Base-by-base conservation (phyloP, 352 stramenopile genomes). In the Pythium angustatum region DNA sequence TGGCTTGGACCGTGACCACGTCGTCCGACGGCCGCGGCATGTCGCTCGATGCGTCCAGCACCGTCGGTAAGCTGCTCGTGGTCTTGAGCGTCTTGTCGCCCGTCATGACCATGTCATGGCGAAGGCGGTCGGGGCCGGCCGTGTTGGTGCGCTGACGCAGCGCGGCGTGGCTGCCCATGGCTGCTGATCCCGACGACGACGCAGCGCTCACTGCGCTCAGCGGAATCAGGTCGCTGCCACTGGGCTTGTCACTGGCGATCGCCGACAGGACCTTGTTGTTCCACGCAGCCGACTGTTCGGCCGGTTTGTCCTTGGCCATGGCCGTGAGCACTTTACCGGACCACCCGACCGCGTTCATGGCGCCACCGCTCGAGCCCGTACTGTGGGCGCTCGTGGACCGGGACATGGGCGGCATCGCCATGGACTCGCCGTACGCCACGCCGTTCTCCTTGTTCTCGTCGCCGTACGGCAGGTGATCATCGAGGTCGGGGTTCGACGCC, bases 251-350 rank as follows among this genome's bases (percentile, higher is more conserved):
- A 8, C 10, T 30, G 2, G 49, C 11, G 30, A 56, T 44, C 19
- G 49, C 49, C 49, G 49, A 43, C 26, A 56, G 17, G 7, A 56
- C 66, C 73, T 61, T 72, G 54, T 31, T 65, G 63, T 34, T 85
- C 77, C 36, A 76, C 80, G 54, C 43, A 67, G 70, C 15, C 52
- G 76, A 40, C 61, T 72, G 31, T 71, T 65, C 30, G 8, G 73
- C 47, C 6, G 27, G 44, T 28, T 61, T 60, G n/a, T 72, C 58
- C 58, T 66, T 62, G 36, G 74, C 72, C 30, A 86, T 81, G 17
- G 79, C 72, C 31, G 73, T 71, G 0, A 85, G 62, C 24, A 87
- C 76, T 53, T 88, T 87, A 24, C 73, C 85, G 9, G 74, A 87
- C 81, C 81, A 87, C 11, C 73, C 75, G 3, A 55, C 54, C 2